Base-by-base conservation (phyloP, 2,329 filamentous ascomycete genomes). In the Aspergillus luchuensis region DNA sequence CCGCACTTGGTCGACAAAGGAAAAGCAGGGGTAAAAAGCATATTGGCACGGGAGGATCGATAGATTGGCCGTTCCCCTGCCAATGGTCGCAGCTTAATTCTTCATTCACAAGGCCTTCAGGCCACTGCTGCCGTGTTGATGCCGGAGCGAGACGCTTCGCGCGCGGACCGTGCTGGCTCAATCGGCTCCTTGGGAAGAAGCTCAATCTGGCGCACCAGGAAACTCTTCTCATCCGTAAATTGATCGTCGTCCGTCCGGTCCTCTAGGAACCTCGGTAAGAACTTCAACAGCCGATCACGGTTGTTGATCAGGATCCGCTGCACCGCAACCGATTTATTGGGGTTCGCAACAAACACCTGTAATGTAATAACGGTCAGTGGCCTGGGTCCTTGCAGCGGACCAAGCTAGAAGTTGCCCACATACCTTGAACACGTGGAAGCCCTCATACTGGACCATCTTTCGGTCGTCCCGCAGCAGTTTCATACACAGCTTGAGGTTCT, bases 401-500 rank as follows among this genome's bases (percentile, higher is more conserved):
- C 43, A 41, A 45, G 36, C 8, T 36, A 10, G 19, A 36, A 51
- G 43, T 47, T 11, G 13, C 56, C 38, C 28, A 61, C 69, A 63
- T 71, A 87, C 85, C 82, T 99, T 99, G 85, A 99, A 99, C 45
- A 99, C 94, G 75, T 99, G 95, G 76, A 99, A 99, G 7, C 93
- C 95, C 76, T 99, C 95, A 75, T 99, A 99, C 78, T 98, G 95
- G 63, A 99, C 95, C 93, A 99, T 99, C 78, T 96, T 95, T 68
- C 94, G 87, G 76, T 98, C 94, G 76, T 98, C 95, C 67, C 92
- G 89, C 63, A 99, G 82, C 61, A 99, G 83, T 76, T 96, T 98
- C 95, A 99, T 99, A 80, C 93, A 95, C 66, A 98, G 90, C 80
- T 99, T 99, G 69, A 99, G 85, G 73, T 99, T 93, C 74, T 98